Conservation (phyloP, 1,284 basidiomycete genomes). For the Butyriboletus pseudospeciosus region DNA sequence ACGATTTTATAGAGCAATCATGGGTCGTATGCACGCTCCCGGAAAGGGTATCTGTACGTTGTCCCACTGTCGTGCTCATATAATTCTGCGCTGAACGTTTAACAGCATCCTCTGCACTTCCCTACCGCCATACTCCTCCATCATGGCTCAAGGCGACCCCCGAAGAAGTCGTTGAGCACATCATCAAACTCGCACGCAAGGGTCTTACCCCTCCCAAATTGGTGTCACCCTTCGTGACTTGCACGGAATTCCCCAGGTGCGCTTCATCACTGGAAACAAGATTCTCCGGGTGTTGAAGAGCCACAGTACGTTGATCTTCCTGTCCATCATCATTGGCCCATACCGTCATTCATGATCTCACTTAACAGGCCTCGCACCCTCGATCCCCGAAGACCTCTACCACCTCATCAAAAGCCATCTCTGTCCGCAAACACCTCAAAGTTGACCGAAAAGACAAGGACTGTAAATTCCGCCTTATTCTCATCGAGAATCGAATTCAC, state of each 20-base stretch:
- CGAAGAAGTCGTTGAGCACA: slow-evolving; percentile 94
- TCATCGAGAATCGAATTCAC: slow-evolving; percentile 99
- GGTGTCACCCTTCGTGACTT: slow-evolving; percentile 98
- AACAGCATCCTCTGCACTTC: slow-evolving; percentile 92
- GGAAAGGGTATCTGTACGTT: slow-evolving; percentile 94
- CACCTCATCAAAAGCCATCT: slow-evolving; percentile 98
- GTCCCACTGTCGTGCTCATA: background rate
- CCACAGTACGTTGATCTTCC: slow-evolving; percentile 55
- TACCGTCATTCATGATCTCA: slow-evolving; percentile 18
- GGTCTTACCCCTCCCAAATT: slow-evolving; percentile 98
- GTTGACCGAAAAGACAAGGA: slow-evolving; percentile 98
- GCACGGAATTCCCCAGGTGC: slow-evolving; percentile 96
- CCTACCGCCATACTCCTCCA: slow-evolving; percentile 93
- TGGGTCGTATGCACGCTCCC: slow-evolving; percentile 97
- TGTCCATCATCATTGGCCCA: slow-evolving; percentile 20
- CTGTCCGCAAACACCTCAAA: slow-evolving; percentile 98
- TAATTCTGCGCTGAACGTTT: background rate
- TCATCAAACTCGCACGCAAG: slow-evolving; percentile 96
- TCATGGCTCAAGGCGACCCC: slow-evolving; percentile 96
- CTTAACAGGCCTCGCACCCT: slow-evolving; percentile 82
- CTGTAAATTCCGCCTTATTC: slow-evolving; percentile 96
- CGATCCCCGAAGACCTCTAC: slow-evolving; percentile 99
- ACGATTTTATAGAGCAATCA: slow-evolving; percentile 40
- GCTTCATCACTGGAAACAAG: slow-evolving; percentile 99
- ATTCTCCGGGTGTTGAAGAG: slow-evolving; percentile 98